These are phyloP conservation scores for Oemleria cerasiformis DNA, from an alignment of 306 rosid species.

Conservation along the genomic window DNA sequence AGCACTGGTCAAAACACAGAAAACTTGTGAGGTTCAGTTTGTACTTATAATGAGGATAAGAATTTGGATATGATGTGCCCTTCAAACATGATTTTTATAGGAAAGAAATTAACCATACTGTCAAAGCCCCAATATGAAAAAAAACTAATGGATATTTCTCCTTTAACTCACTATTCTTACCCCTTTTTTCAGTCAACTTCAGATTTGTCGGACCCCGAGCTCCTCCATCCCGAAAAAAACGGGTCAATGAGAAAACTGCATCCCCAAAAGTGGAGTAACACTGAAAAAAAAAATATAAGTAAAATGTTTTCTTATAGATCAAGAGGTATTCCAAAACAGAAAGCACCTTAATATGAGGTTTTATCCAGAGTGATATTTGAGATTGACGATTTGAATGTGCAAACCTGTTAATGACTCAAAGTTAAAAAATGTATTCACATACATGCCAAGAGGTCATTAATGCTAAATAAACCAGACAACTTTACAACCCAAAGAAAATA, in stretches of 20 bases:
- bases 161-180: constrained; percentile 39
- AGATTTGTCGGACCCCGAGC: constrained; percentile 51
- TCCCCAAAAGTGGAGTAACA: constrained; percentile 83
- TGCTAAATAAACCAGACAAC: constrained; percentile 6
- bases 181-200: constrained; percentile 46
- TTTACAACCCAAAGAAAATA: not conserved
- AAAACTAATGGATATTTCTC: constrained; percentile 8
- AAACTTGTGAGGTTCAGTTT: not conserved
- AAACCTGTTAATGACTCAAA: constrained; percentile 57
- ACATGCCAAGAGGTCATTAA: constrained; percentile 3
- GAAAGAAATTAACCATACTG: not conserved
- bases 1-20: not conserved
- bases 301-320: constrained; percentile 12
- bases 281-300: constrained; percentile 45
- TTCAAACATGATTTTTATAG: not conserved
- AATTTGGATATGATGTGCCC: not conserved
- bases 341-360: constrained; percentile 86
- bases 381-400: constrained; percentile 72
- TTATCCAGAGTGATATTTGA: constrained; percentile 90
- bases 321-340: constrained; percentile 18
- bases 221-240: constrained; percentile 75
- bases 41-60: not conserved
- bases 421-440: constrained; percentile 5
- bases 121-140: not conserved
- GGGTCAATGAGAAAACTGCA: constrained; percentile 73